Conservation (phyloP, 441 rosid genomes). For the Populus hybrid region DNA sequence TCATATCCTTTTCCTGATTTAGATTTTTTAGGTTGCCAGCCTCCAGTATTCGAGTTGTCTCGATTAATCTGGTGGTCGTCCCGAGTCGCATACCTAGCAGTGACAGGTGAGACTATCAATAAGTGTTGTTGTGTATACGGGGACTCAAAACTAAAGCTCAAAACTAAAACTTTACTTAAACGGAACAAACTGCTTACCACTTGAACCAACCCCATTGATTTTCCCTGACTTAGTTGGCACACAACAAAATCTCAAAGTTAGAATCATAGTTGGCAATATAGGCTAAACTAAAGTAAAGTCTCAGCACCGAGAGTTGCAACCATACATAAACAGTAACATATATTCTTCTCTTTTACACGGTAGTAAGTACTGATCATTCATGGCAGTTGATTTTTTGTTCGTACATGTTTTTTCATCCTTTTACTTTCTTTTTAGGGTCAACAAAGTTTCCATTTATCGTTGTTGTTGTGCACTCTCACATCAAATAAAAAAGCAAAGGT, state of each 20-base stretch:
- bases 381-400: neutral
- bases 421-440: slow-evolving; percentile 13
- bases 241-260: neutral
- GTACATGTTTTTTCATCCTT: neutral
- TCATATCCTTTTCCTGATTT: neutral
- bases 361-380: neutral
- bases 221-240: neutral
- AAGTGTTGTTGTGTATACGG: too few relatives aligned
- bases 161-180: too few relatives aligned
- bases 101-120: too few relatives aligned
- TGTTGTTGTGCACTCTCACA: slow-evolving; percentile 21
- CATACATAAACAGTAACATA: neutral
- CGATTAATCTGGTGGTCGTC: too few relatives aligned
- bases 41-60: too few relatives aligned
- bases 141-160: too few relatives aligned
- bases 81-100: too few relatives aligned
- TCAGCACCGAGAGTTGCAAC: neutral
- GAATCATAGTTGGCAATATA: neutral
- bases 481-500: slow-evolving; percentile 15
- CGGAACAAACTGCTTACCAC: too few relatives aligned
- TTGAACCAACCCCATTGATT: too few relatives aligned
- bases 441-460: slow-evolving; percentile 27
- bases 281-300: neutral
- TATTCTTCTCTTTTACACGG: neutral
- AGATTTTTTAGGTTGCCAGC: too few relatives aligned